Evolutionary conservation across 306 rosid genomes (phyloP).

Genomic region (Vigna unguiculata): DNA sequence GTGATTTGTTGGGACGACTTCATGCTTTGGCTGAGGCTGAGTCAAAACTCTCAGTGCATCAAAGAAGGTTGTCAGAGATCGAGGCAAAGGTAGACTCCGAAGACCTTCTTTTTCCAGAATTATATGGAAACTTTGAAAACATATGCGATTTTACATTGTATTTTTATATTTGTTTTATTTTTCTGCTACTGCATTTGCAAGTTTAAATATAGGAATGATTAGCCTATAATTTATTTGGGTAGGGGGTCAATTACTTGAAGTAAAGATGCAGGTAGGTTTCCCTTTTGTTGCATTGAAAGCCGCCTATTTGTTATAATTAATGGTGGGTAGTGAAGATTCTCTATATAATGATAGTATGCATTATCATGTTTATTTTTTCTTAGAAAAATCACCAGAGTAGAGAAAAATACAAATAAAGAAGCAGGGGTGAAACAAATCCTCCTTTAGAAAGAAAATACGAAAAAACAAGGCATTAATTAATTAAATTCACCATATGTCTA

Average conservation of each 20-base stretch:
- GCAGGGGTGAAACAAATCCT: not conserved
- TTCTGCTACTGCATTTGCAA: not conserved
- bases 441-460: conserved; percentile 1
- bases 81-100: conserved; percentile 72
- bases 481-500: not conserved
- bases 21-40: conserved; percentile 84
- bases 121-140: conserved; percentile 26
- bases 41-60: conserved; percentile 67
- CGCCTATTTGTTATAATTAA: not conserved
- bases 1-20: conserved; percentile 83
- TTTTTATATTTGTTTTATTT: conserved; percentile 16
- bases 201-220: conserved; percentile 24
- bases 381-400: conserved; percentile 9
- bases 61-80: conserved; percentile 68
- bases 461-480: not conserved
- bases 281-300: not conserved
- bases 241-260: conserved; percentile 21
- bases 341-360: not conserved
- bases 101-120: conserved; percentile 15
- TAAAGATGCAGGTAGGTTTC: conserved; percentile 8
- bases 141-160: not conserved
- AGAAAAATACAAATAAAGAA: not conserved
- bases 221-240: not conserved
- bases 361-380: not conserved
- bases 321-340: not conserved